Evolutionary conservation across 805 yeast genomes (phyloP).

Genomic region (Wickerhamomyces mucosus): DNA sequence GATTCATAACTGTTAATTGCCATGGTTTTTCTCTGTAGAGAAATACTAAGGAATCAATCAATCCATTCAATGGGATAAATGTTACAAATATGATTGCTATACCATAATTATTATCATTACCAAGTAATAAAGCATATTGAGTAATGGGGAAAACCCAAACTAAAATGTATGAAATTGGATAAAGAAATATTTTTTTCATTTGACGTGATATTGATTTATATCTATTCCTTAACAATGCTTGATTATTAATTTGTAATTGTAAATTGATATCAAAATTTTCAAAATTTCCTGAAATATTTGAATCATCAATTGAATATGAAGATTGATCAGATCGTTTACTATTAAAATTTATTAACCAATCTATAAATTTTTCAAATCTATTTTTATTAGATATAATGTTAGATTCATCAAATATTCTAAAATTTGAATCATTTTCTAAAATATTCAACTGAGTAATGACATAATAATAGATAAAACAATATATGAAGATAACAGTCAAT

Average conservation of each 20-base stretch:
- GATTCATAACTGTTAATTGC: constrained; percentile 32
- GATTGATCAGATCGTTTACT: background rate
- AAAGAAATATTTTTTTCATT: constrained; percentile 69
- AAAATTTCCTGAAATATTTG: no score
- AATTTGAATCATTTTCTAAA: constrained; percentile 10
- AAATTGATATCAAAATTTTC: constrained; percentile 6
- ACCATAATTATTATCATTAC: constrained; percentile 48
- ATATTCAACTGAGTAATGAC: constrained; percentile 42
- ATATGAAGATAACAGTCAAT: constrained; percentile 51
- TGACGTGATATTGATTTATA: constrained; percentile 65
- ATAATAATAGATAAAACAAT: constrained; percentile 61
- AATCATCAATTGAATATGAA: background rate
- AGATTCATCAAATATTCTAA: background rate
- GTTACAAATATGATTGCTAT: constrained; percentile 59
- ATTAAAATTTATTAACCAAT: background rate
- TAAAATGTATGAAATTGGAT: constrained; percentile 73
- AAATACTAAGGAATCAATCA: constrained; percentile 69
- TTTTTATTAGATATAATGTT: background rate
- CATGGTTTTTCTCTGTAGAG: constrained; percentile 74
- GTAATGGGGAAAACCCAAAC: constrained; percentile 76
- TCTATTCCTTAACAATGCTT: constrained; percentile 42
- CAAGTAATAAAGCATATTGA: constrained; percentile 42
- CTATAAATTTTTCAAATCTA: constrained; percentile 1
- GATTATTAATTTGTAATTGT: constrained; percentile 20
- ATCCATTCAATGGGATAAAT: constrained; percentile 73